Evolutionary conservation across 306 rosid genomes (phyloP).

Genomic region (Ceratonia siliqua): DNA sequence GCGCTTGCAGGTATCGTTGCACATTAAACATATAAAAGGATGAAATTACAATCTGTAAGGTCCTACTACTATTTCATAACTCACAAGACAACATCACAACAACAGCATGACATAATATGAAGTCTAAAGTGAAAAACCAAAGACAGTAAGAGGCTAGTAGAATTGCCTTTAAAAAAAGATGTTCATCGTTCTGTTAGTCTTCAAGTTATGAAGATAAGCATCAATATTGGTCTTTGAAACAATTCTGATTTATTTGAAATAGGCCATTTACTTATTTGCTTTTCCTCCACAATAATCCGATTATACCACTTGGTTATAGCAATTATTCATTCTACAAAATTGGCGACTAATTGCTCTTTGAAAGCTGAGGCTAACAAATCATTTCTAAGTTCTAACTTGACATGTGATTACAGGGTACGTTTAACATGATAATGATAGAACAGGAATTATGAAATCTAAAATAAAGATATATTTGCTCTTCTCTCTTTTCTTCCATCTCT

Average conservation of each 20-base stretch:
- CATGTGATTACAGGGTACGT: not conserved
- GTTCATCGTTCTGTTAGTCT: slow-evolving; percentile 3
- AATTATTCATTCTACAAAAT: not conserved
- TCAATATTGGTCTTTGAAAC: slow-evolving; percentile 14
- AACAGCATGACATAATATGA: slow-evolving; percentile 1
- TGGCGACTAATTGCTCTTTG: not conserved
- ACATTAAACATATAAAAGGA: not conserved
- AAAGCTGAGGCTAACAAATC: slow-evolving; percentile 6
- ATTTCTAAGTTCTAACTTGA: not conserved
- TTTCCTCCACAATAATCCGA: not conserved
- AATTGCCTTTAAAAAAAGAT: slow-evolving; percentile 14
- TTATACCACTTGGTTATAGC: slow-evolving; percentile 9
- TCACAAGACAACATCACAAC: slow-evolving; percentile 9
- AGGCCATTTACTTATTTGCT: not conserved
- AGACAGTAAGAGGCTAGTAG: not conserved
- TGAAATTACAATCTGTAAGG: not conserved
- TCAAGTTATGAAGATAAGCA: not conserved
- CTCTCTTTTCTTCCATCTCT: not conserved
- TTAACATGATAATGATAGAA: not conserved
- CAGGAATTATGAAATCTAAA: not conserved
- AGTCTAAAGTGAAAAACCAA: not conserved
- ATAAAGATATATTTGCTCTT: not conserved
- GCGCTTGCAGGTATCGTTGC: not conserved
- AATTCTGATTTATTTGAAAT: slow-evolving; percentile 4
- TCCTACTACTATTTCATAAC: not conserved